Conservation (phyloP, 169 alveolate genomes). For the Plasmodium vinckei region DNA sequence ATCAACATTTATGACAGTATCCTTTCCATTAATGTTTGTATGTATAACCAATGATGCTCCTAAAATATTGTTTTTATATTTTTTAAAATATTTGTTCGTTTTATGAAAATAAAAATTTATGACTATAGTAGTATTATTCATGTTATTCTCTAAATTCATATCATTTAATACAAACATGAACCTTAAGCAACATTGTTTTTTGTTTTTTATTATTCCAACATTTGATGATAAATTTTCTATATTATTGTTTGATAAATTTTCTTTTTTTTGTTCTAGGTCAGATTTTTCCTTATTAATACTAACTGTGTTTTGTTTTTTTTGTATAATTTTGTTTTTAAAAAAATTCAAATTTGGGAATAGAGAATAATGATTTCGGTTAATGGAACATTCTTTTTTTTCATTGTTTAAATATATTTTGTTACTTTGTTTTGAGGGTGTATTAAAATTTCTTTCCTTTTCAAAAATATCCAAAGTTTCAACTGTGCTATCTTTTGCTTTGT, state of each 20-base stretch:
- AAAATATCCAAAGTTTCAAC: no score
- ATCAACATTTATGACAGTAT: constrained; percentile 19
- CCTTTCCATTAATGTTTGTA: constrained; percentile 20
- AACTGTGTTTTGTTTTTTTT: no score
- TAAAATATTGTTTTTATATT: constrained; percentile 19
- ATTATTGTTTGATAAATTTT: neutral
- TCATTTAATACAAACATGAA: constrained; percentile 54
- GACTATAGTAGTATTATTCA: constrained; percentile 28
- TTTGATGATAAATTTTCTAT: constrained; percentile 12
- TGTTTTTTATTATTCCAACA: neutral
- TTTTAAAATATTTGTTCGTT: constrained; percentile 28
- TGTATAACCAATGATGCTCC: constrained; percentile 45
- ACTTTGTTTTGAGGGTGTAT: no score
- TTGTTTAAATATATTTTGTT: no score
- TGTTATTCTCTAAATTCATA: neutral
- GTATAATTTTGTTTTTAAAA: no score
- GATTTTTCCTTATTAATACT: no score
- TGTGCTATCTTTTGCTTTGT: no score
- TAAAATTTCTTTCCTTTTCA: no score
- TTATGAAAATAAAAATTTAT: constrained; percentile 33
- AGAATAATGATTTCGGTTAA: no score
- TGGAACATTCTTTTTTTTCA: no score
- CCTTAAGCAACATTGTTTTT: constrained; percentile 27
- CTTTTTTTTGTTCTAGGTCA: neutral
- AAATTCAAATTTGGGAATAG: no score